These are phyloP conservation scores for Dactylella cylindrospora DNA, from an alignment of 2,329 filamentous ascomycete genomes.

Conservation along the genomic window DNA sequence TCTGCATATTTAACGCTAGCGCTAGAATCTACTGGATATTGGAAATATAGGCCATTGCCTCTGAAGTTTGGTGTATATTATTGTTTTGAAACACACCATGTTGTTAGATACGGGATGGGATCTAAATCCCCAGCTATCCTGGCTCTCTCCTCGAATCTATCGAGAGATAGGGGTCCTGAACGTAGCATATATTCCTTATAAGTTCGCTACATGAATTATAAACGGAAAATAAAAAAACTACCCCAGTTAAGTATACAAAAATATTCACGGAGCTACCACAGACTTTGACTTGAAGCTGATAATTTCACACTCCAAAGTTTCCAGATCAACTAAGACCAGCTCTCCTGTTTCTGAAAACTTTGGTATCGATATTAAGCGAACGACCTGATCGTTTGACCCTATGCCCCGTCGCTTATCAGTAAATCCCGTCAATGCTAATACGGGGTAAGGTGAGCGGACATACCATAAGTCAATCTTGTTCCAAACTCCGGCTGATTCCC, in stretches of 20 bases:
- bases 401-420: conserved; percentile 9
- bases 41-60: too few species aligned
- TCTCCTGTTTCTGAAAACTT: conserved; percentile 76
- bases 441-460: neutral
- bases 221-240: neutral
- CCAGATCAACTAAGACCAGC: conserved; percentile 78
- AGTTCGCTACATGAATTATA: too few species aligned
- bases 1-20: too few species aligned
- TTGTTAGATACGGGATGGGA: too few species aligned
- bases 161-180: too few species aligned
- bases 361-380: conserved; percentile 80
- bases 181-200: too few species aligned
- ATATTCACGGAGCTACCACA: neutral
- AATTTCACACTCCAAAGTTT: conserved; percentile 76
- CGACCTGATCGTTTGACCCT: conserved; percentile 65
- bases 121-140: too few species aligned
- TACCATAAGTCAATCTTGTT: conserved; percentile 66
- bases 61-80: too few species aligned
- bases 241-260: too few species aligned
- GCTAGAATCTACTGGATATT: too few species aligned
- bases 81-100: too few species aligned
- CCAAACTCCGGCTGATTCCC: conserved; percentile 80
- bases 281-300: conserved; percentile 56
- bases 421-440: neutral
- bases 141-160: too few species aligned